Conservation (phyloP, 192 early-diverging fungal species). For the Backusella westeae region DNA sequence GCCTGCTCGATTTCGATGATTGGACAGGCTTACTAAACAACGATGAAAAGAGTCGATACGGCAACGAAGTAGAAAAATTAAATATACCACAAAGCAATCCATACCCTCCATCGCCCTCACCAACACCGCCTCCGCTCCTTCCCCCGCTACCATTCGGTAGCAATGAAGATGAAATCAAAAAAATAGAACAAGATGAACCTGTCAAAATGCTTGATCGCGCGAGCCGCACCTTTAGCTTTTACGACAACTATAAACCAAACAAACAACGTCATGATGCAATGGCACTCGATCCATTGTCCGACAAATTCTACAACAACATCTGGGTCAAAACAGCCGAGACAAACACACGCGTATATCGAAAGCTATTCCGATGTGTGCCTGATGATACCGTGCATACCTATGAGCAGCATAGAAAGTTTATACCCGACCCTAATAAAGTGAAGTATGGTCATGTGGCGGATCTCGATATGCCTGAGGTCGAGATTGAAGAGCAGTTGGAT, state of each 20-base stretch:
- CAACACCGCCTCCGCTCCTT: background rate
- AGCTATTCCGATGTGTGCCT: slow-evolving; percentile 79
- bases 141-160: background rate
- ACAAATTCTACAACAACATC: slow-evolving; percentile 55
- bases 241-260: slow-evolving; percentile 14
- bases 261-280: slow-evolving; percentile 26
- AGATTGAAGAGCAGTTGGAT: slow-evolving; percentile 35
- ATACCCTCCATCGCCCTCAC: background rate
- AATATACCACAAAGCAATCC: background rate
- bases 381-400: slow-evolving; percentile 67
- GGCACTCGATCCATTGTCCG: slow-evolving; percentile 68
- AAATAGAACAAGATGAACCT: slow-evolving; percentile 32
- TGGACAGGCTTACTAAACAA: slow-evolving; percentile 29
- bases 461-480: slow-evolving; percentile 20
- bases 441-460: slow-evolving; percentile 47
- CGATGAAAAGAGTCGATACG: background rate
- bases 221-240: slow-evolving; percentile 15
- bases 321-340: slow-evolving; percentile 57
- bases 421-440: slow-evolving; percentile 42
- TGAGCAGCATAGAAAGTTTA: slow-evolving; percentile 46
- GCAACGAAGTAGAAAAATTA: background rate
- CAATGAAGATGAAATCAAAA: slow-evolving; percentile 26
- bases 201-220: slow-evolving; percentile 33
- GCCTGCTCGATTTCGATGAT: slow-evolving; percentile 51
- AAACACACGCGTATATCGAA: slow-evolving; percentile 67